phyloP scores from a whole-genome alignment of 2,329 filamentous ascomycete species.

The Setomelanomma holmii region DNA sequence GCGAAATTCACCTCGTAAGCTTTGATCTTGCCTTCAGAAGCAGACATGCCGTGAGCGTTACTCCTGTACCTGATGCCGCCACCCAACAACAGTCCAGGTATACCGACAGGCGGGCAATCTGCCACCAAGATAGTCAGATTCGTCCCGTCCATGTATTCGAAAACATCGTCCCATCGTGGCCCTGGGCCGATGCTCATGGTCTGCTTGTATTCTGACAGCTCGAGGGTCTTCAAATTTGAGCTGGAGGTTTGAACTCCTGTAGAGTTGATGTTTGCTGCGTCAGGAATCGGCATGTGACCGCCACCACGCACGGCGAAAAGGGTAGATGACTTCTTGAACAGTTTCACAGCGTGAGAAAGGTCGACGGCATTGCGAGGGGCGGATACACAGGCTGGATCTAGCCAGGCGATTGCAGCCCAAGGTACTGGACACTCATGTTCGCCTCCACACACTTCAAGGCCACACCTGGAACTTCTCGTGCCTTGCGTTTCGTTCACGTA shows the following conservation, averaged over 20 bases:
- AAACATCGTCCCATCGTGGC: conserved; percentile 39
- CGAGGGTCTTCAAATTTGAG: conserved; percentile 28
- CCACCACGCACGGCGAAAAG: conserved; percentile 31
- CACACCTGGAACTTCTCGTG: background rate
- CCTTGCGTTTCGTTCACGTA: background rate
- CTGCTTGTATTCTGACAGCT: conserved; percentile 29
- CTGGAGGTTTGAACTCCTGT: conserved; percentile 25
- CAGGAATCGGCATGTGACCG: conserved; percentile 33
- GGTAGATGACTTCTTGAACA: conserved; percentile 15
- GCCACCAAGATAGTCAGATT: conserved; percentile 34
- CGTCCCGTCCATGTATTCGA: conserved; percentile 25
- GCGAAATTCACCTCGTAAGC: conserved; percentile 13
- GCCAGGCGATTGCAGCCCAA: conserved; percentile 17
- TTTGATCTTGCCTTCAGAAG: conserved; percentile 19
- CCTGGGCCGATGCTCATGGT: conserved; percentile 36
- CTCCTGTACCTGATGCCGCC: conserved; percentile 27
- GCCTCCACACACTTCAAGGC: background rate
- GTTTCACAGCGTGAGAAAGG: conserved; percentile 23
- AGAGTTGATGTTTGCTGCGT: conserved; percentile 24
- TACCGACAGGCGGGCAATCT: conserved; percentile 34
- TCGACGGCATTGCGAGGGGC: conserved; percentile 18
- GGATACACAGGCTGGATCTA: conserved; percentile 25
- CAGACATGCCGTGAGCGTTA: conserved; percentile 14
- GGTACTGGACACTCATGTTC: conserved; percentile 7
- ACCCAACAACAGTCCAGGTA: conserved; percentile 37